phyloP scores from a whole-genome alignment of 2,329 filamentous ascomycete genomes.

The Metarhizium robertsii region DNA sequence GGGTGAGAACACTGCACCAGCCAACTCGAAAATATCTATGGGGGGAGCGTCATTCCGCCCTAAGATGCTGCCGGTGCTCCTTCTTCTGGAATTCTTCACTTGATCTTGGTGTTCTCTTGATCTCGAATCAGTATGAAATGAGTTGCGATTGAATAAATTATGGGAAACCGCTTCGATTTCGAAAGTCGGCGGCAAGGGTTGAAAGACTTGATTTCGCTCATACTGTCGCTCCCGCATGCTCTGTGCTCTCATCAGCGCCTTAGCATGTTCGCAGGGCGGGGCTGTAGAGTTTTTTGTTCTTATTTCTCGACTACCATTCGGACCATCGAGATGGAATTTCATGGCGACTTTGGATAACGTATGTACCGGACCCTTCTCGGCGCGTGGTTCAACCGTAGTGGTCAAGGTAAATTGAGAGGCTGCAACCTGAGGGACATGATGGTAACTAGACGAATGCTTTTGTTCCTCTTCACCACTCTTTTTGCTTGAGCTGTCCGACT shows the following conservation, averaged over 20 bases:
- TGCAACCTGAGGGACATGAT: slow-evolving; percentile 44
- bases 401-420: slow-evolving; percentile 46
- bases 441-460: slow-evolving; percentile 22
- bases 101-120: slow-evolving; percentile 6
- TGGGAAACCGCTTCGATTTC: slow-evolving; percentile 19
- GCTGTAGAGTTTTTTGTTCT: slow-evolving; percentile 17
- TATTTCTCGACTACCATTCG: slow-evolving; percentile 11
- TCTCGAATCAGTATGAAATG: slow-evolving; percentile 19
- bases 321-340: slow-evolving; percentile 28
- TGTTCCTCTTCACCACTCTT: slow-evolving; percentile 8
- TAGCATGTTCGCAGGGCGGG: slow-evolving; percentile 25
- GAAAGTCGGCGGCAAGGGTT: slow-evolving; percentile 25
- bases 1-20: slow-evolving; percentile 1
- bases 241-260: slow-evolving; percentile 27
- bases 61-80: slow-evolving; percentile 28
- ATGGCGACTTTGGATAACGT: slow-evolving; percentile 34
- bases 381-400: slow-evolving; percentile 34
- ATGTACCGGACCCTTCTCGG: slow-evolving; percentile 28
- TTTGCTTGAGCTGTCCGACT: slow-evolving; percentile 8
- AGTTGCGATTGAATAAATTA: slow-evolving; percentile 16
- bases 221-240: slow-evolving; percentile 27
- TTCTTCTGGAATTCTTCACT: slow-evolving; percentile 18
- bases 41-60: slow-evolving; percentile 9
- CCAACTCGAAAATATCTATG: slow-evolving; percentile 1
- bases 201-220: slow-evolving; percentile 34